phyloP scores from a whole-genome alignment of 495 filamentous ascomycete genomes.

The Glutinoglossum americanum region DNA sequence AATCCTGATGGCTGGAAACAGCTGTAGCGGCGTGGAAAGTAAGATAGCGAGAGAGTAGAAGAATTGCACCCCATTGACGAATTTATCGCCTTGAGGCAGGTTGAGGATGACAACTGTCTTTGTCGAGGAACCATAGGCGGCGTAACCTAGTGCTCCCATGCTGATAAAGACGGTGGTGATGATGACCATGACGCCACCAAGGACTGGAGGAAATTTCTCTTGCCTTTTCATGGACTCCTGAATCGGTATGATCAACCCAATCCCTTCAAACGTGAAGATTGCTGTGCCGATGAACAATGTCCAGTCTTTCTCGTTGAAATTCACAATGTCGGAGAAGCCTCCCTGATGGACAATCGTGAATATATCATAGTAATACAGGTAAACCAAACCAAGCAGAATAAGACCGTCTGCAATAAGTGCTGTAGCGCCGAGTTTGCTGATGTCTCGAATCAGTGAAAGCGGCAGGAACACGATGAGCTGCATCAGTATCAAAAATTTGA shows the following conservation, averaged over 20 bases:
- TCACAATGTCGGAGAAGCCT: conserved; percentile 60
- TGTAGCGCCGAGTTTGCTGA: conserved; percentile 79
- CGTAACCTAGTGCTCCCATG: conserved; percentile 86
- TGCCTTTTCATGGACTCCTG: conserved; percentile 90
- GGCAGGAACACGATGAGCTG: conserved; percentile 88
- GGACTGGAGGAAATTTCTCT: conserved; percentile 65
- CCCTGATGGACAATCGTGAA: conserved; percentile 54
- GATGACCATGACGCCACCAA: conserved; percentile 78
- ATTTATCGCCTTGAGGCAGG: conserved; percentile 81
- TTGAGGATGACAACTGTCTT: conserved; percentile 94
- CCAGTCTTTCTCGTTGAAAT: conserved; percentile 79
- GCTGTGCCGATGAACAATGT: conserved; percentile 95
- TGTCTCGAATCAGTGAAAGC: conserved; percentile 80
- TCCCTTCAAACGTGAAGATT: conserved; percentile 96
- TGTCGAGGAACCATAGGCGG: conserved; percentile 82
- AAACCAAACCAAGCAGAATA: conserved; percentile 76
- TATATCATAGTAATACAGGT: conserved; percentile 91
- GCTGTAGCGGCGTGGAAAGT: conserved; percentile 79
- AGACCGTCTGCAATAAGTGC: conserved; percentile 84
- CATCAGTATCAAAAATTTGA: conserved; percentile 75
- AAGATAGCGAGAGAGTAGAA: conserved; percentile 89
- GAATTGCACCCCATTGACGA: conserved; percentile 90
- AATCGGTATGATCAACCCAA: conserved; percentile 96
- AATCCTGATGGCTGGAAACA: conserved; percentile 87
- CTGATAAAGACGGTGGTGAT: conserved; percentile 77